Evolutionary conservation across 192 early-diverging fungal genomes (phyloP).

Genomic region (Rhizophagus clarus): DNA sequence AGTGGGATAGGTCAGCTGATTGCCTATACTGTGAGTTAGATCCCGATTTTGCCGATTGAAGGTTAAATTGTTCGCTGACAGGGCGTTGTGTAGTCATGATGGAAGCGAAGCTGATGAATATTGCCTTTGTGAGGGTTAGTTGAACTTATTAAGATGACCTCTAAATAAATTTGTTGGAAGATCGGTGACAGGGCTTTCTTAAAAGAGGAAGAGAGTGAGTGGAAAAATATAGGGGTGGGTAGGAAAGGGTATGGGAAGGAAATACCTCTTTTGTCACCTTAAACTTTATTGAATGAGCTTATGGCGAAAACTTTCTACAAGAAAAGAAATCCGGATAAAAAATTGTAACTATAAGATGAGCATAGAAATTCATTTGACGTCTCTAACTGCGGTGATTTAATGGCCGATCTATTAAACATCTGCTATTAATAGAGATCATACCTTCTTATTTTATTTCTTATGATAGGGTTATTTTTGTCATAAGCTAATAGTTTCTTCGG

Average conservation of each 20-base stretch:
- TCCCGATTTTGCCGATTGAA: constrained; percentile 25
- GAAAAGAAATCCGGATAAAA: not conserved
- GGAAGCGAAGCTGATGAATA: not conserved
- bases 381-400: too few species aligned
- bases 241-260: constrained; percentile 9
- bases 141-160: not conserved
- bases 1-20: constrained; percentile 27
- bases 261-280: constrained; percentile 10
- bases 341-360: not conserved
- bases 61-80: constrained; percentile 30
- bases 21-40: constrained; percentile 27
- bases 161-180: constrained; percentile 8
- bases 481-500: not conserved
- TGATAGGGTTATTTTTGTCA: not conserved
- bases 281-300: constrained; percentile 13
- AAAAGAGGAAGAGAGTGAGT: constrained; percentile 7
- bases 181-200: constrained; percentile 10
- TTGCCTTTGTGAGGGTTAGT: not conserved
- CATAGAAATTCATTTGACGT: too few species aligned
- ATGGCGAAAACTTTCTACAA: not conserved
- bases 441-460: not conserved
- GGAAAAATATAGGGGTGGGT: constrained; percentile 8
- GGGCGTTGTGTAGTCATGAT: constrained; percentile 34
- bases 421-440: not conserved
- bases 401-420: not conserved